phyloP scores from a whole-genome alignment of 78 protist species.

The Cavenderia fasciculata region DNA sequence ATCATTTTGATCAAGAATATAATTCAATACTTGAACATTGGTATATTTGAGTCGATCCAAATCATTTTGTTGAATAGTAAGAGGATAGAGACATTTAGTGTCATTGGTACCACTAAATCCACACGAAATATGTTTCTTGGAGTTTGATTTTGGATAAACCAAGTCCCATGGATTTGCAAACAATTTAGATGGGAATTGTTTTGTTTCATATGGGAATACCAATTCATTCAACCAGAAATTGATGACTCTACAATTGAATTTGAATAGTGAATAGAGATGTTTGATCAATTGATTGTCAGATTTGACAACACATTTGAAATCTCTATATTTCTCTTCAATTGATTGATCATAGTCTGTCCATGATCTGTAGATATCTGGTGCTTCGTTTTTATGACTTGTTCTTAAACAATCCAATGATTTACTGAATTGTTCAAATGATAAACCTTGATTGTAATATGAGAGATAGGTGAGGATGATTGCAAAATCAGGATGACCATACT shows the following conservation, averaged over 20 bases:
- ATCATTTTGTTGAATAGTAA: constrained; percentile 11
- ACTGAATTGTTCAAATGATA: background rate
- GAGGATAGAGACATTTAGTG: background rate
- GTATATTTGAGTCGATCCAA: background rate
- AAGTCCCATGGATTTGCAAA: constrained; percentile 21
- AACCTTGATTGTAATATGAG: constrained; percentile 70
- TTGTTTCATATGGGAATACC: constrained; percentile 21
- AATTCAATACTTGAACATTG: background rate
- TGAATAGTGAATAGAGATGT: background rate
- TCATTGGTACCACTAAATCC: constrained; percentile 31
- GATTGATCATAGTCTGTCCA: background rate
- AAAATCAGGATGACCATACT: constrained; percentile 86
- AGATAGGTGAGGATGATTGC: constrained; percentile 70
- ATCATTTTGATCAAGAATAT: background rate
- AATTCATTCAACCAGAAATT: constrained; percentile 1
- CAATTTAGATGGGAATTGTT: background rate
- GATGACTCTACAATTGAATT: background rate
- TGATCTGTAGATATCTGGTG: background rate
- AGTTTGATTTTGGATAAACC: background rate
- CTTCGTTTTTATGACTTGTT: background rate
- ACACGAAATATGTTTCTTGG: too few species aligned
- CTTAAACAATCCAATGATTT: background rate
- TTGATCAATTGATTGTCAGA: background rate
- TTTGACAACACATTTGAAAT: background rate
- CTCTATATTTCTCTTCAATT: background rate